phyloP scores from a whole-genome alignment of 2,329 filamentous ascomycete genomes.

The Lachnellula hyalina region DNA sequence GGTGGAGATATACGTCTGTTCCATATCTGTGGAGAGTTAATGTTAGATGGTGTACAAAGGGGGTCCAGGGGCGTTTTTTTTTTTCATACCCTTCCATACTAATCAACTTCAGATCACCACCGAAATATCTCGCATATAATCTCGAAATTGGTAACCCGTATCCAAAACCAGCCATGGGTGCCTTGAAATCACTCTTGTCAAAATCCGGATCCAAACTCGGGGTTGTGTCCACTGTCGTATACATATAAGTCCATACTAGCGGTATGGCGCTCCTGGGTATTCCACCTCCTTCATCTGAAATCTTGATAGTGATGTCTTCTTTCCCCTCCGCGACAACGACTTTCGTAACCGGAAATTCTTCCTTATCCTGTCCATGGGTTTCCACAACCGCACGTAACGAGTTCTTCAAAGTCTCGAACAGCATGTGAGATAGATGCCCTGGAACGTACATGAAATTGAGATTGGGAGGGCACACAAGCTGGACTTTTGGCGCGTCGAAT shows the following conservation, averaged over 20 bases:
- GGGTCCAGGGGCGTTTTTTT: not conserved
- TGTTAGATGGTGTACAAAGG: slow-evolving; percentile 17
- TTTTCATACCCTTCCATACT: slow-evolving; percentile 98
- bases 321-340: slow-evolving; percentile 97
- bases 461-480: slow-evolving; percentile 90
- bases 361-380: slow-evolving; percentile 88
- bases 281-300: slow-evolving; percentile 92
- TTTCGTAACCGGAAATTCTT: slow-evolving; percentile 94
- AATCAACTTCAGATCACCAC: slow-evolving; percentile 93
- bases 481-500: slow-evolving; percentile 93
- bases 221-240: slow-evolving; percentile 95
- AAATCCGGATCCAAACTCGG: slow-evolving; percentile 95
- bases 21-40: slow-evolving; percentile 70
- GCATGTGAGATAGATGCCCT: slow-evolving; percentile 98
- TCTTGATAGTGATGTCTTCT: slow-evolving; percentile 98
- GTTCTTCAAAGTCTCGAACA: slow-evolving; percentile 99
- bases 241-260: slow-evolving; percentile 99
- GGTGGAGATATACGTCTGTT: slow-evolving; percentile 95
- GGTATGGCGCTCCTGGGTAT: slow-evolving; percentile 91
- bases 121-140: slow-evolving; percentile 94
- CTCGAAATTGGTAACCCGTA: slow-evolving; percentile 93
- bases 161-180: slow-evolving; percentile 98
- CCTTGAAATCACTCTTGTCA: slow-evolving; percentile 98
- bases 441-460: slow-evolving; percentile 99
- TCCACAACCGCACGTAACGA: slow-evolving; percentile 95